Base-by-base conservation (phyloP, 2,329 filamentous ascomycete species). In the Xylariales sp. region DNA sequence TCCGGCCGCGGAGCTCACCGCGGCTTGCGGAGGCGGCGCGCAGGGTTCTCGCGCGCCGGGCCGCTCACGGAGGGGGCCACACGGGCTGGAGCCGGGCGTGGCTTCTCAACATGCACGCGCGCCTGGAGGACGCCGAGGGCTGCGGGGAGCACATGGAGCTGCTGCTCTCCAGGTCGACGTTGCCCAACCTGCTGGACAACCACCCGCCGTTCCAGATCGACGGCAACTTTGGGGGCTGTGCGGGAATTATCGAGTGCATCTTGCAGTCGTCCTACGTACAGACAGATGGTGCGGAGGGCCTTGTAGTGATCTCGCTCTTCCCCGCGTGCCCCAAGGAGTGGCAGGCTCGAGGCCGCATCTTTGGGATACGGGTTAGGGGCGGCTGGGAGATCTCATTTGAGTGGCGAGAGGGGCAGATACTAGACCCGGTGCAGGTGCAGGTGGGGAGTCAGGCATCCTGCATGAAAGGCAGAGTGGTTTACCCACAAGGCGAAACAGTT, bases 81-180 rank as follows among this genome's bases (percentile, higher is more conserved):
- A 76, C 70, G 0, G 72, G 72, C 0, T 76, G 71, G 72, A 70
- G 67, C 4, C 59, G 67, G 13, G 69, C 68, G 5, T 76, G 70
- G 70, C 51, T 69, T 0, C 54, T 73, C n/a, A 69, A 66, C 28
- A 54, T 73, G 27, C 67, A 69, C 36, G 69, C 70, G 11, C 62
- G 72, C 1, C 51, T 75, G 21, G 70, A 6, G 20, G 30, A 39
- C 30, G 29, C 37, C 19, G 29, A 33, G 21, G 37, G 37, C 18
- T 28, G 29, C 21, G 29, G 29, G 14, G 20, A 33, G 16, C 37
- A 39, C 29, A 27, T 33, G 29, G 37, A 39, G 23, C 17, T 29
- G 14, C 29, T 39, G 20, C 44, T 72, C 21, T 52, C 50, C 11
- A 51, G 61, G 4, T 66, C 65, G 4, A 70, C 67, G 0, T 46